phyloP scores from a whole-genome alignment of 495 filamentous ascomycete species.

The Penicillium odoratum region DNA sequence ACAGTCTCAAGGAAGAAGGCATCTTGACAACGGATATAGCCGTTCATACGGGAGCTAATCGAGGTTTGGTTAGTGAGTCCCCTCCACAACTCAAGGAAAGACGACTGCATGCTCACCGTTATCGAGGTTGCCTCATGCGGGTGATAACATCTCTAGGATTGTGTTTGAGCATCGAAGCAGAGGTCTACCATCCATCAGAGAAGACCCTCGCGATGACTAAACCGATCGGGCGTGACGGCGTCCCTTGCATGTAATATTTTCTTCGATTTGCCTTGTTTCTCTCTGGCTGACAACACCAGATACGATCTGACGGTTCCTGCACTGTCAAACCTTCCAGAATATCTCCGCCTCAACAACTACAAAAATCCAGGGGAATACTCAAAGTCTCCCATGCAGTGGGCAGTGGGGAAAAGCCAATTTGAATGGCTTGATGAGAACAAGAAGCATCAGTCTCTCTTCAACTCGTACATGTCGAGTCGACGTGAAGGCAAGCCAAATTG shows the following conservation, averaged over 20 bases:
- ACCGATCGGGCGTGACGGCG: slow-evolving; percentile 25
- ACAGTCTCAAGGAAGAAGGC: neutral
- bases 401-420: slow-evolving; percentile 16
- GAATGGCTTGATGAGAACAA: slow-evolving; percentile 16
- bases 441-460: slow-evolving; percentile 28
- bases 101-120: neutral
- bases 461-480: slow-evolving; percentile 43
- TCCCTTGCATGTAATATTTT: slow-evolving; percentile 18
- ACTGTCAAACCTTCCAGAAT: slow-evolving; percentile 19
- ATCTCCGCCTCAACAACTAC: slow-evolving; percentile 16
- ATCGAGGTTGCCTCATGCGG: slow-evolving; percentile 13
- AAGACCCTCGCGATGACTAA: slow-evolving; percentile 37
- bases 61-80: neutral
- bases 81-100: no score
- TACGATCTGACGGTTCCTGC: slow-evolving; percentile 20
- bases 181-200: slow-evolving; percentile 38
- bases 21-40: neutral
- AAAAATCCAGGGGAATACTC: slow-evolving; percentile 21
- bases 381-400: slow-evolving; percentile 13
- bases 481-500: slow-evolving; percentile 39
- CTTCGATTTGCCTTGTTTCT: neutral
- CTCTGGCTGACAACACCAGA: slow-evolving; percentile 9
- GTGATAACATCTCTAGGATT: slow-evolving; percentile 12
- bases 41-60: neutral
- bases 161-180: slow-evolving; percentile 3